Conservation (phyloP, 495 filamentous ascomycete species). For the Annulohypoxylon maeteangense region DNA sequence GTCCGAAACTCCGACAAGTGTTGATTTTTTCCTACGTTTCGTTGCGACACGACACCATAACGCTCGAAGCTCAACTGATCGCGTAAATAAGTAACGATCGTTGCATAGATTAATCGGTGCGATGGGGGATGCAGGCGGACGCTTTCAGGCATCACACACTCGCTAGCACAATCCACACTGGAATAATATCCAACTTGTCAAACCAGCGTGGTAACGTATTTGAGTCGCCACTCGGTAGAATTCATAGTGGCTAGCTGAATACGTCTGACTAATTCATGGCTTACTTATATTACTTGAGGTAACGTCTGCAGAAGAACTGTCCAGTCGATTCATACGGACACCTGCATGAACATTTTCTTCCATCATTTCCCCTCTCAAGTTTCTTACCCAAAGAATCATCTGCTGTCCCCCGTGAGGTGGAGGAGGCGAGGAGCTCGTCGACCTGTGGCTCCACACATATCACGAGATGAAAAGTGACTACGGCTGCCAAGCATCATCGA, state of each 20-base stretch:
- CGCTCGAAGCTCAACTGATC: no score
- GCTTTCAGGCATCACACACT: slow-evolving; percentile 4
- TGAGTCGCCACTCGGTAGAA: neutral
- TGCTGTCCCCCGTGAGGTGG: neutral
- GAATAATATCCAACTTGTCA: neutral
- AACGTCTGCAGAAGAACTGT: neutral
- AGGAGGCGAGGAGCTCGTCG: neutral
- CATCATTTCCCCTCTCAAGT: neutral
- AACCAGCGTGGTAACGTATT: neutral
- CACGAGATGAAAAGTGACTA: slow-evolving; percentile 1
- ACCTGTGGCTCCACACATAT: neutral
- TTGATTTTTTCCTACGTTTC: no score
- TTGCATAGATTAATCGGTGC: neutral
- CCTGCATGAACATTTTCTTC: neutral
- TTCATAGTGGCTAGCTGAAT: neutral
- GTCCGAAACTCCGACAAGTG: neutral
- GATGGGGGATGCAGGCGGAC: neutral
- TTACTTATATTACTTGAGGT: neutral
- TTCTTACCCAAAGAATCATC: neutral
- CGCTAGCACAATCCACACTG: neutral
- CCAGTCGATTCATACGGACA: neutral
- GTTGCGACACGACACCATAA: no score
- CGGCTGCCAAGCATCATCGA: neutral
- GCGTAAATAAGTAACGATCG: neutral
- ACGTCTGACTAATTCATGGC: neutral